A percentile compares a stretch with the other conserved stretches of the same genome.
Evolutionary conservation across 2,329 filamentous ascomycete species (phyloP).

Genomic region (Ophiostoma himal-ulmi): DNA sequence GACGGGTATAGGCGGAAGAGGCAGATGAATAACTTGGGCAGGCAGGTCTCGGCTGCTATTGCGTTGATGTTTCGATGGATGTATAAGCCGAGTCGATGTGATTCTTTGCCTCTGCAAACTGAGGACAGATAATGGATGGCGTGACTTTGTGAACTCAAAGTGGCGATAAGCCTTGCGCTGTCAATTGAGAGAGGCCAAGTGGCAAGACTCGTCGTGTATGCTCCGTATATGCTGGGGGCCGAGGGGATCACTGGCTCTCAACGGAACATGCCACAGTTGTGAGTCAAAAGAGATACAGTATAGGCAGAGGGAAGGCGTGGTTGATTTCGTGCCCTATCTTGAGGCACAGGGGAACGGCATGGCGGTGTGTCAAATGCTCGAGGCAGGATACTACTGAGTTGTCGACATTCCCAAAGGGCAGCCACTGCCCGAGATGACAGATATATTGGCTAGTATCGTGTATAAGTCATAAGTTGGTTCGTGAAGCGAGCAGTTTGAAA

Average conservation of each 20-base stretch:
- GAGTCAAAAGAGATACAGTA: no score
- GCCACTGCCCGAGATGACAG: no score
- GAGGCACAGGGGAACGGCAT: background rate
- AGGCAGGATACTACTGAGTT: background rate
- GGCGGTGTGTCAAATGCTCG: background rate
- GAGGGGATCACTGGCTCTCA: background rate
- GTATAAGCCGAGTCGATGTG: background rate
- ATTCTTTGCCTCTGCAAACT: background rate
- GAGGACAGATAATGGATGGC: no score
- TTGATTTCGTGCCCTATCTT: background rate
- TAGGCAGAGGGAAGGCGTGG: no score
- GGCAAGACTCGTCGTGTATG: background rate
- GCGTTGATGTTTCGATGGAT: background rate
- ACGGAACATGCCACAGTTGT: no score
- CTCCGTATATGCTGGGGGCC: background rate
- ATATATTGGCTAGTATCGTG: background rate
- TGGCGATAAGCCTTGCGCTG: background rate
- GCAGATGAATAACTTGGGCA: background rate
- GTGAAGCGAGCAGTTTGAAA: no score
- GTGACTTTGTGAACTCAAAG: background rate
- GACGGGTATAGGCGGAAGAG: background rate
- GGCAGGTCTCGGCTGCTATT: background rate
- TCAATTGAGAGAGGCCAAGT: background rate
- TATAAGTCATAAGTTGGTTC: no score
- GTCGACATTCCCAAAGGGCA: background rate